phyloP scores from a whole-genome alignment of 441 rosid species.

The Manihot esculenta region DNA sequence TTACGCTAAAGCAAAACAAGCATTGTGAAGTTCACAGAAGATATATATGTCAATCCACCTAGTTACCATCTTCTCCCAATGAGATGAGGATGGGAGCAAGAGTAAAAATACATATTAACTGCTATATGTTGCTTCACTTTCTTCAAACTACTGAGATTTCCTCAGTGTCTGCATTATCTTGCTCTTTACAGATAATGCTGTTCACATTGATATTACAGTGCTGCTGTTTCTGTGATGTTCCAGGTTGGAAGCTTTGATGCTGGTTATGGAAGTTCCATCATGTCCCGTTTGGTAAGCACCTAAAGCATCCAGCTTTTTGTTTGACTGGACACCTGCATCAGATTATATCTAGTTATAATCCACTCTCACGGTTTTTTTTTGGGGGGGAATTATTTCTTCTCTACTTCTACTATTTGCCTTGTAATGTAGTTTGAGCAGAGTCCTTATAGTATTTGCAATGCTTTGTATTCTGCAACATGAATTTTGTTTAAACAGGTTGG shows the following conservation, averaged over 20 bases:
- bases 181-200: conserved; percentile 1
- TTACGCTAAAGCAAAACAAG: not conserved
- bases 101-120: not conserved
- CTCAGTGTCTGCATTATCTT: not conserved
- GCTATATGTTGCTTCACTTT: not conserved
- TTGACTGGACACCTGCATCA: not conserved
- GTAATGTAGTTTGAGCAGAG: not conserved
- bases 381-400: no score
- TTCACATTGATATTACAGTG: not conserved
- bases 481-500: conserved; percentile 53
- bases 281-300: conserved; percentile 84
- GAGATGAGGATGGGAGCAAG: not conserved
- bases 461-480: conserved; percentile 5
- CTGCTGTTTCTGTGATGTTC: not conserved
- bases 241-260: conserved; percentile 99
- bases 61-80: not conserved
- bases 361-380: no score
- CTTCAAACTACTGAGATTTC: not conserved
- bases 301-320: not conserved
- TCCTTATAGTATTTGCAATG: not conserved
- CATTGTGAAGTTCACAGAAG: not conserved
- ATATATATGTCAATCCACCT: not conserved
- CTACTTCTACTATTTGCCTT: not conserved
- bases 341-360: not conserved
- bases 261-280: conserved; percentile 93